A percentile compares a stretch with the other conserved stretches of the same genome.
These are phyloP conservation scores for Colletotrichum karsti DNA, from an alignment of 2,329 filamentous ascomycete genomes.

Conservation along the genomic window DNA sequence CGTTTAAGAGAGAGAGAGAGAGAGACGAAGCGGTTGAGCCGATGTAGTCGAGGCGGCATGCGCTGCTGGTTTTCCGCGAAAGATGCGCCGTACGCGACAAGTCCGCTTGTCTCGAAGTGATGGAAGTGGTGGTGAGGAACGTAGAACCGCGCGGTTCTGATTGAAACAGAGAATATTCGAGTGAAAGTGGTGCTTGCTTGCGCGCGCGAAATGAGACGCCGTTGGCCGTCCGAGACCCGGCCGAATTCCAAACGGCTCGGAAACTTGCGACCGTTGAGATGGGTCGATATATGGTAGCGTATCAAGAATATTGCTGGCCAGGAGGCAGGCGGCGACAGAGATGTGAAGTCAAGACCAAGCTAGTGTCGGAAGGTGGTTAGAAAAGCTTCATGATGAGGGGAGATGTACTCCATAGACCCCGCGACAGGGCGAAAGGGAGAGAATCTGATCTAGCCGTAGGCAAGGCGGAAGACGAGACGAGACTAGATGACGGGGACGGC, in stretches of 20 bases:
- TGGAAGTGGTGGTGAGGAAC: not conserved
- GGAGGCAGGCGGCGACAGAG: not conserved
- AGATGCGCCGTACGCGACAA: not conserved
- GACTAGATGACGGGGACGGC: not conserved
- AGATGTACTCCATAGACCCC: not conserved
- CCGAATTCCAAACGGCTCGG: not conserved
- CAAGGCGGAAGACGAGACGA: no score
- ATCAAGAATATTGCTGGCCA: not conserved
- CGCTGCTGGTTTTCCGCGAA: no score
- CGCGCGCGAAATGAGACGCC: slow-evolving; percentile 1
- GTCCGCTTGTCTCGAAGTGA: not conserved
- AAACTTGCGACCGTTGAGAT: not conserved
- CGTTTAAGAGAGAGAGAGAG: not conserved
- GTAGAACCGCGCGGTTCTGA: slow-evolving; percentile 2
- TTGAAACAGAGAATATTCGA: not conserved
- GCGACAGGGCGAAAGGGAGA: not conserved
- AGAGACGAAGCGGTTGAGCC: not conserved
- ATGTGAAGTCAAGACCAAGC: not conserved
- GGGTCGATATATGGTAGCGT: not conserved
- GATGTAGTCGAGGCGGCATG: not conserved
- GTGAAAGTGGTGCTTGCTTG: not conserved
- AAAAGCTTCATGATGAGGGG: not conserved
- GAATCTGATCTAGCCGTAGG: no score
- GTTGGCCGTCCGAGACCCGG: not conserved
- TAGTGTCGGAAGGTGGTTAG: not conserved